Percentiles rank a stretch among this genome's conserved stretches.
Evolutionary conservation across 805 yeast genomes (phyloP).

Genomic region (Yamadazyma paraphyllophila): DNA sequence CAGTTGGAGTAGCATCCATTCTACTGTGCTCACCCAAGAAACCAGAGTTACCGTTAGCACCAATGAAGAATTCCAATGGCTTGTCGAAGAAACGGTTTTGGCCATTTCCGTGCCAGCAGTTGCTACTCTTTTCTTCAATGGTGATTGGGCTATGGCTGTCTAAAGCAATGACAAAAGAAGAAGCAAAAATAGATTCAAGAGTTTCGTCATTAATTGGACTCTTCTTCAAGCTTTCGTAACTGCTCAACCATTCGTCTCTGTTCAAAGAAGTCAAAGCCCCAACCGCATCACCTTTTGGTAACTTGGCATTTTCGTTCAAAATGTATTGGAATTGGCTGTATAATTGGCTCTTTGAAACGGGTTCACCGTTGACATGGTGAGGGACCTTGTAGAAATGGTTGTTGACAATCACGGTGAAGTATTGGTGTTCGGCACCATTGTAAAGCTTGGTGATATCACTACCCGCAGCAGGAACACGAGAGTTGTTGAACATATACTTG

Average conservation of each 20-base stretch:
- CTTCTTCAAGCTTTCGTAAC: conserved; percentile 55
- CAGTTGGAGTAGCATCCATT: conserved; percentile 98
- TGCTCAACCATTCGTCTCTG: conserved; percentile 75
- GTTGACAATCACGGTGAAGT: conserved; percentile 68
- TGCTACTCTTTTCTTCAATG: conserved; percentile 77
- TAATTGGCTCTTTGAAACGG: conserved; percentile 47
- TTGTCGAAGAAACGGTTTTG: conserved; percentile 88
- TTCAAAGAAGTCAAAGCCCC: conserved; percentile 82
- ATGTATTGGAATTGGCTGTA: conserved; percentile 61
- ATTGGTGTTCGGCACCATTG: conserved; percentile 53
- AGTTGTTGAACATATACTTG: conserved; percentile 85
- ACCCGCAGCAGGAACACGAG: conserved; percentile 70
- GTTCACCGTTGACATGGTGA: conserved; percentile 50
- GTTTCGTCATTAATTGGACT: conserved; percentile 63
- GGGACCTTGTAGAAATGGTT: conserved; percentile 78
- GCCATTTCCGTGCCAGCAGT: conserved; percentile 96
- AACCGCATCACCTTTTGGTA: conserved; percentile 50
- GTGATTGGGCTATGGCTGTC: conserved; percentile 74
- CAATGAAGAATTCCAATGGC: conserved; percentile 79
- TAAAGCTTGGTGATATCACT: conserved; percentile 62
- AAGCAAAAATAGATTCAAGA: conserved; percentile 65
- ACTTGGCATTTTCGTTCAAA: conserved; percentile 38
- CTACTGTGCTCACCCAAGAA: conserved; percentile 95
- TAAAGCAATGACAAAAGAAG: conserved; percentile 78
- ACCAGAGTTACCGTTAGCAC: conserved; percentile 84